These are phyloP conservation scores for Diaporthe amygdali DNA, from an alignment of 2,329 filamentous ascomycete species.

Conservation along the genomic window DNA sequence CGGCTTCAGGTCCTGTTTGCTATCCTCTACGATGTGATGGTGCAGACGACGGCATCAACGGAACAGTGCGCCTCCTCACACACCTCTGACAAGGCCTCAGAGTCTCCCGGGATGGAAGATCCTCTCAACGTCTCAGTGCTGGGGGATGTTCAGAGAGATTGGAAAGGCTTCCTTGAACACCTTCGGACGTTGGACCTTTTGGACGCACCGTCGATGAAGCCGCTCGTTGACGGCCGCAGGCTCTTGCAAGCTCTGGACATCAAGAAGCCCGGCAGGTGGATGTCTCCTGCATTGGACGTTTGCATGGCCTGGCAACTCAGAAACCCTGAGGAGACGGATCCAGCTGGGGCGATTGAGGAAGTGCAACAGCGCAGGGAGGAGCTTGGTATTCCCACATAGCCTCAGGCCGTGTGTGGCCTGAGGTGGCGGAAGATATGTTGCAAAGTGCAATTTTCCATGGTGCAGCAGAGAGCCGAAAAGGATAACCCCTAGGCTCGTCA, in stretches of 20 bases:
- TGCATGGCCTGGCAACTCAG: constrained; percentile 89
- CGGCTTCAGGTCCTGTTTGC: constrained; percentile 72
- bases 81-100: constrained; percentile 37
- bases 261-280: constrained; percentile 83
- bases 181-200: constrained; percentile 59
- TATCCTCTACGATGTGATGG: constrained; percentile 66
- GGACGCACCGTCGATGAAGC: constrained; percentile 62
- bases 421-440: neutral
- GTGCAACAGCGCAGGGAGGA: constrained; percentile 58
- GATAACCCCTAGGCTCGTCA: neutral
- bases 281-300: constrained; percentile 77
- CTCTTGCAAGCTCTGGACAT: constrained; percentile 71
- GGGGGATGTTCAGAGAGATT: constrained; percentile 51
- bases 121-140: constrained; percentile 41
- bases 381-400: constrained; percentile 46
- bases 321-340: constrained; percentile 71
- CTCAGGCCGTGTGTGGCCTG: neutral
- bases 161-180: constrained; percentile 62
- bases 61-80: constrained; percentile 33
- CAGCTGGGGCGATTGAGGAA: constrained; percentile 63
- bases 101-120: neutral
- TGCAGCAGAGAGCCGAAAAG: neutral
- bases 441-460: neutral
- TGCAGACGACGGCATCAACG: constrained; percentile 29
- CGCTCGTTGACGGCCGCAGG: constrained; percentile 75